Conservation (phyloP, 2,329 filamentous ascomycete species). For the Penicillium sp. region DNA sequence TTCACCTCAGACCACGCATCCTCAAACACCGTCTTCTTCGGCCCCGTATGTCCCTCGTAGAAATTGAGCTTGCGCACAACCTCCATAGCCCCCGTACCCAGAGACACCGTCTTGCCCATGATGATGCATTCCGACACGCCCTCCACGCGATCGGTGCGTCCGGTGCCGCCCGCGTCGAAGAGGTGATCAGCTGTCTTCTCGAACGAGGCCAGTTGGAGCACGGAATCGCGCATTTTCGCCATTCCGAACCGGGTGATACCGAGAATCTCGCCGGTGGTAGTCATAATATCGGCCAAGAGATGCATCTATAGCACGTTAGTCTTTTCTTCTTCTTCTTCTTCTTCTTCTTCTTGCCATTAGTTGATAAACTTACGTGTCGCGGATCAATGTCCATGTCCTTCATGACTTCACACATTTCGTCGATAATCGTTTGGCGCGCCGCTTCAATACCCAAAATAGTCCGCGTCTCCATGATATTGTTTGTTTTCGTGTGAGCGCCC, state of each 20-base stretch:
- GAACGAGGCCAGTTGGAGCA: constrained; percentile 90
- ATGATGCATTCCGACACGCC: constrained; percentile 97
- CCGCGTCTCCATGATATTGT: constrained; percentile 84
- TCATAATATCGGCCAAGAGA: constrained; percentile 96
- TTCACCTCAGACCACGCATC: constrained; percentile 46
- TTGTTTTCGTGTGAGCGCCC: constrained; percentile 69
- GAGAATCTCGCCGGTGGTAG: constrained; percentile 93
- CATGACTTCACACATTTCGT: constrained; percentile 88
- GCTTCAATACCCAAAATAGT: constrained; percentile 94
- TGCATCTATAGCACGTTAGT: constrained; percentile 47
- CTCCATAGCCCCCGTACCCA: constrained; percentile 90
- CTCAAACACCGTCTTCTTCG: constrained; percentile 64
- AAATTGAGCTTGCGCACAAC: constrained; percentile 76
- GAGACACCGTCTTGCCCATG: constrained; percentile 88
- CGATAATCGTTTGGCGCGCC: constrained; percentile 80
- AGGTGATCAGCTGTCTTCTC: constrained; percentile 98
- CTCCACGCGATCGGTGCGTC: constrained; percentile 88
- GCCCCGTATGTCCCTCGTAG: constrained; percentile 54
- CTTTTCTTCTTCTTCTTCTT: background rate
- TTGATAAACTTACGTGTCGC: constrained; percentile 64
- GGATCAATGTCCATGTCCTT: constrained; percentile 92
- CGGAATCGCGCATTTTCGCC: constrained; percentile 92
- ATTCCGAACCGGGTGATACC: constrained; percentile 96
- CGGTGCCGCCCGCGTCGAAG: constrained; percentile 87
- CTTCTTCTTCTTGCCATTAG: background rate